Evolutionary conservation across 495 filamentous ascomycete genomes (phyloP), one percentile per base, ranked within the genome.

Genomic region (Xylaria longipes): DNA sequence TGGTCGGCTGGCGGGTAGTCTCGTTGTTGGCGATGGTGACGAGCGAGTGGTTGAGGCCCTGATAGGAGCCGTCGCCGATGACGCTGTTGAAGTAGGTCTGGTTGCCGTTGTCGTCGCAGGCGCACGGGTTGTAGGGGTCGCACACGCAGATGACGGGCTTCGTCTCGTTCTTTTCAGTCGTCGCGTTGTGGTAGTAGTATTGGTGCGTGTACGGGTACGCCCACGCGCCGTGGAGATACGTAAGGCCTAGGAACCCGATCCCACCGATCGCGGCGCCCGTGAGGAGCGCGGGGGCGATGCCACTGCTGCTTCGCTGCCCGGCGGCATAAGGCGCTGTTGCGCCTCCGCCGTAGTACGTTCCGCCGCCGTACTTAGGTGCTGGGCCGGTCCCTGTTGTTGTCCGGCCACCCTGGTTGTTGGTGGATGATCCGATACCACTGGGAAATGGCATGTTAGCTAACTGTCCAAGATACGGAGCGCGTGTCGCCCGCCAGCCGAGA

Each of bases 321-420:
- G 94, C 65, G 14, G 70, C 69, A 82, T 95, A 98, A 5, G 96
- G 93, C 6, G 83, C 80, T 14, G 78, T 72, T 0, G 92, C 88
- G 46, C 96, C 96, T 43, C 96, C 95, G 50, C 90, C 89, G 72
- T 97, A 98, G 80, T 89, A 97, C 41, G 77, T 75, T 11, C 91
- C 91, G 9, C 91, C 89, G 41, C 91, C 91, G 76, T 89, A 93
- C 3, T 76, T 74, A 0, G 90, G 89, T 12, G 79, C 73, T 15
- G 86, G 79, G 3, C 92, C 91, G n/a, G 88, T 91, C 50, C 93
- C 93, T 43, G 82, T 82, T 15, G 76, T 86, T n/a, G 91, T 91
- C 22, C 82, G 72, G 45, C 93, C 93, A 68, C 93, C 94, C 41
- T 79, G 56, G 68, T 87, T 91, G 72, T 83, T 88, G 11, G 73